phyloP scores from a whole-genome alignment of 208 protist genomes.

The Acanthamoeba royreba region DNA sequence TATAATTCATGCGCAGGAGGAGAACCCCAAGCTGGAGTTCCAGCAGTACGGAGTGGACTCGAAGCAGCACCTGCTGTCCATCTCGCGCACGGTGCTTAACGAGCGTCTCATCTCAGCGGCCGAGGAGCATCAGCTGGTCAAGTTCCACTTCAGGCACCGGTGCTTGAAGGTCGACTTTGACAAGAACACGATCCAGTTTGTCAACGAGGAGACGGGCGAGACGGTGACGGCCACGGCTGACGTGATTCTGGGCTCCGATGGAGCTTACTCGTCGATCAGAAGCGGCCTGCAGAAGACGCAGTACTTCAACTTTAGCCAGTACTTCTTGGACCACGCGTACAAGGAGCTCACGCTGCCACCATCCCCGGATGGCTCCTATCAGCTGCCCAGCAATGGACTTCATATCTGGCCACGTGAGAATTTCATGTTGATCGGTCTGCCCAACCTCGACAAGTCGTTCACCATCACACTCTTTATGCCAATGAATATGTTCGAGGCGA shows the following conservation, averaged over 20 bases:
- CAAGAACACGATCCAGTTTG: neutral
- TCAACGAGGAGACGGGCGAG: neutral
- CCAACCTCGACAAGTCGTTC: conserved; percentile 61
- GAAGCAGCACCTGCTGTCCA: conserved; percentile 10
- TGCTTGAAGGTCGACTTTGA: neutral
- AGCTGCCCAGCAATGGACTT: conserved; percentile 15
- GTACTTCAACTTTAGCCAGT: conserved; percentile 45
- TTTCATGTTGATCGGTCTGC: conserved; percentile 70
- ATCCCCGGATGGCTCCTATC: neutral
- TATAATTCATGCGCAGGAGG: conserved; percentile 25
- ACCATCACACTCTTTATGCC: conserved; percentile 68
- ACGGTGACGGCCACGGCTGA: neutral
- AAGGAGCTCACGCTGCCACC: conserved; percentile 37
- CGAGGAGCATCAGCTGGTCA: neutral
- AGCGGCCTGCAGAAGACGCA: neutral
- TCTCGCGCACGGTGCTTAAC: conserved; percentile 36
- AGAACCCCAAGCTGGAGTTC: neutral
- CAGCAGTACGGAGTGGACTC: conserved; percentile 33
- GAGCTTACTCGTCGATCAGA: conserved; percentile 4
- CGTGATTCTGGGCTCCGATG: conserved; percentile 35
- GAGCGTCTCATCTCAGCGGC: conserved; percentile 5
- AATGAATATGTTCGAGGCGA: conserved; percentile 14
- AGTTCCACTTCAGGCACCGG: neutral
- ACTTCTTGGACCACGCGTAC: conserved; percentile 46
- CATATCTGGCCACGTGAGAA: conserved; percentile 69